Base-by-base conservation (phyloP, 345 rosid species). In the Arabis hirsuta region DNA sequence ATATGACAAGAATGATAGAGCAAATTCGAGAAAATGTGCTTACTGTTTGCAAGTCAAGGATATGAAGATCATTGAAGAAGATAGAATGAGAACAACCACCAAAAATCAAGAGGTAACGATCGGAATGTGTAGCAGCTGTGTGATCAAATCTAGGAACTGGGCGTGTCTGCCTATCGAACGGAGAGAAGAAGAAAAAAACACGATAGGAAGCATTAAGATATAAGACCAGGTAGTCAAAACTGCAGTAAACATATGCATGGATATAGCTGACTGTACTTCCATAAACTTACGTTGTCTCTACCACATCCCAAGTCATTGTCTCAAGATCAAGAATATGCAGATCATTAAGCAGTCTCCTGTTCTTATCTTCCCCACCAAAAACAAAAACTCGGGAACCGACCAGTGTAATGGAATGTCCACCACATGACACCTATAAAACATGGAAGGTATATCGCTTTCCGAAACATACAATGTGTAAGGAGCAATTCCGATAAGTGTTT, bases 91-190 rank as follows among this genome's bases (percentile, higher is more conserved):
- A 95, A 78, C 97, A 91, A 50, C 99, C 99, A 52, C 99, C 96
- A 67, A 95, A 95, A 64, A 95, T 79, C 57, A 95, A 43, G 73
- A 95, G 96, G 83, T 95, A 95, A 47, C 84, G 90, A 10, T 84
- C 85, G 2, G 86, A 82, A 69, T 88, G 85, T 51, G 88, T 70
- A 32, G 96, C 85, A 81, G 99, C 90, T 76, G 90, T 81, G 85
- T 95, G 99, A 74, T 95, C 99, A 82, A 88, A 95, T 84, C 98
- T 88, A 34, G 98, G 92, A 83, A 90, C 88, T 72, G 99, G 99
- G 83, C 92, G 78, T 65, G 86, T 85, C 94, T 85, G 96, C 91
- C 99, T 95, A 81, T 86, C 76, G 82, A 81, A 73, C 69, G 11
- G 11, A 4, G 29, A 51, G 34, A 48, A 14, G 32, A 65, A 57